These are phyloP conservation scores for Fraxinus pennsylvanica DNA, from an alignment of 257 asterid species.

Conservation along the genomic window DNA sequence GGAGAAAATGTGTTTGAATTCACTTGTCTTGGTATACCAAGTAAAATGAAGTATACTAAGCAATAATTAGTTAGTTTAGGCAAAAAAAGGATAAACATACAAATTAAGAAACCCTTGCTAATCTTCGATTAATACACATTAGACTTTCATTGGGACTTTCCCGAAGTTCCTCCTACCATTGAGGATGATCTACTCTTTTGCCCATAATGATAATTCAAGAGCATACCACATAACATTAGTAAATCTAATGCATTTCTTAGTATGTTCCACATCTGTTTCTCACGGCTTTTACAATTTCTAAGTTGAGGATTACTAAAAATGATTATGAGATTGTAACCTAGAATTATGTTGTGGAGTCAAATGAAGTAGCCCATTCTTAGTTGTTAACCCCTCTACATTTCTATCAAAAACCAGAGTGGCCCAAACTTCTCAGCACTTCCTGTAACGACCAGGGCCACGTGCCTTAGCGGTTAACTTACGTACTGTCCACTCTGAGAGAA, in stretches of 20 bases:
- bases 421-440: too few relatives aligned
- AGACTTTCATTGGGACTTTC: not conserved
- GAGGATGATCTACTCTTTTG: not conserved
- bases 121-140: not conserved
- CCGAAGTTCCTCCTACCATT: not conserved
- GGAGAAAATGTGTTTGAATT: too few relatives aligned
- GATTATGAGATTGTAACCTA: too few relatives aligned
- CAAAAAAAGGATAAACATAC: too few relatives aligned
- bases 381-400: too few relatives aligned
- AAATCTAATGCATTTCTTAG: not conserved
- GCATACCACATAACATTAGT: not conserved
- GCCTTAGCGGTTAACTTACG: too few relatives aligned
- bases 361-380: too few relatives aligned
- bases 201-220: not conserved
- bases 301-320: too few relatives aligned
- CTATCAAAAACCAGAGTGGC: too few relatives aligned
- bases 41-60: not conserved
- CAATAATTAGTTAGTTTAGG: not conserved
- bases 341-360: too few relatives aligned
- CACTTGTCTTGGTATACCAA: not conserved
- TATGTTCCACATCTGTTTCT: not conserved
- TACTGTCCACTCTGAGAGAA: too few relatives aligned
- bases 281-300: not conserved
- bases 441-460: too few relatives aligned
- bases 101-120: not conserved